These are phyloP conservation scores for Candida germanica DNA, from an alignment of 805 yeast species.

Conservation along the genomic window DNA sequence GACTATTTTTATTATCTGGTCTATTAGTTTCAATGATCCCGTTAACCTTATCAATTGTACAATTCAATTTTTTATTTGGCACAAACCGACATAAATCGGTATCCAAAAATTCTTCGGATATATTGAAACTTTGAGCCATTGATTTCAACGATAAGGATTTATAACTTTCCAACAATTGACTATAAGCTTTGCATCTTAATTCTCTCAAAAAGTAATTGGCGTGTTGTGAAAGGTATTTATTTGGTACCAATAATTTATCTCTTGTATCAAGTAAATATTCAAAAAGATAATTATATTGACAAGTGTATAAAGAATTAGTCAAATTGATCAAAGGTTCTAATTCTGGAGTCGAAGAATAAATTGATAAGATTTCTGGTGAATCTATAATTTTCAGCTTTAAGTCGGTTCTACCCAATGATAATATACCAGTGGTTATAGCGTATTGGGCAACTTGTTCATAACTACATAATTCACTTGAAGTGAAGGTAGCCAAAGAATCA, in stretches of 20 bases:
- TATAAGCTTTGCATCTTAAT: slow-evolving; percentile 90
- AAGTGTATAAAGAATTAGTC: slow-evolving; percentile 82
- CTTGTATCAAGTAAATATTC: slow-evolving; percentile 73
- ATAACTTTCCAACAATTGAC: slow-evolving; percentile 91
- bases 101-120: slow-evolving; percentile 83
- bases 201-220: slow-evolving; percentile 84
- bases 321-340: slow-evolving; percentile 79
- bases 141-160: slow-evolving; percentile 84
- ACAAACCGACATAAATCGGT: slow-evolving; percentile 83
- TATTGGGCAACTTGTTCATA: slow-evolving; percentile 89
- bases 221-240: slow-evolving; percentile 69
- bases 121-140: slow-evolving; percentile 93
- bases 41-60: slow-evolving; percentile 92
- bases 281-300: slow-evolving; percentile 82
- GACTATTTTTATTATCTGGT: slow-evolving; percentile 94
- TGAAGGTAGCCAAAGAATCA: slow-evolving; percentile 92
- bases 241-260: slow-evolving; percentile 61
- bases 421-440: slow-evolving; percentile 84
- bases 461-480: slow-evolving; percentile 83
- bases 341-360: slow-evolving; percentile 65
- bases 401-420: slow-evolving; percentile 78
- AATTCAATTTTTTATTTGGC: slow-evolving; percentile 89
- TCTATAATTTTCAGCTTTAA: slow-evolving; percentile 83
- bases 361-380: slow-evolving; percentile 87
- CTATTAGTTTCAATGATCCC: slow-evolving; percentile 94